These are phyloP conservation scores for Rutstroemia sp. DNA, from an alignment of 2,329 filamentous ascomycete species.

Conservation along the genomic window DNA sequence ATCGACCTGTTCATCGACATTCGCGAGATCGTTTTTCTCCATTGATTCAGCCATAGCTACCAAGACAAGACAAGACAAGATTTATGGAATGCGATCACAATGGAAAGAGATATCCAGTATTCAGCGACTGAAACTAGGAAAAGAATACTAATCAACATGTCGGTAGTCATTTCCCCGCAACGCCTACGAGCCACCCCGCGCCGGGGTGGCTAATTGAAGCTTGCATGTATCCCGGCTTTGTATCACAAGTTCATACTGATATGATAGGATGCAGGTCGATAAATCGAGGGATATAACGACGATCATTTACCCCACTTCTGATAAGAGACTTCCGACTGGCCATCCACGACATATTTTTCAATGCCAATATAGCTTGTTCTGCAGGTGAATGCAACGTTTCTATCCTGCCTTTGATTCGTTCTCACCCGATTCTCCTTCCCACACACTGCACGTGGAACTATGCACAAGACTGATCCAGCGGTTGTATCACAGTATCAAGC, in stretches of 20 bases:
- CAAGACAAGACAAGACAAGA: too few species aligned
- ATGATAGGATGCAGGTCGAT: not conserved
- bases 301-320: conserved; percentile 1
- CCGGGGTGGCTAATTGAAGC: not conserved
- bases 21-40: too few species aligned
- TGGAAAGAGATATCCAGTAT: too few species aligned
- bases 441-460: too few species aligned
- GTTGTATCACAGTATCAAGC: not conserved
- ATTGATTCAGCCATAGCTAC: too few species aligned
- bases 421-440: too few species aligned
- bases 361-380: not conserved
- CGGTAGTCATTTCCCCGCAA: too few species aligned
- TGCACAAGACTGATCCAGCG: too few species aligned
- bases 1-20: not conserved
- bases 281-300: not conserved
- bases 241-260: not conserved
- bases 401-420: not conserved
- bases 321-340: not conserved
- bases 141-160: too few species aligned
- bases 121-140: too few species aligned
- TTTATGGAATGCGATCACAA: too few species aligned
- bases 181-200: too few species aligned
- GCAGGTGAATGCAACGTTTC: conserved; percentile 6
- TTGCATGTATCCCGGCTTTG: not conserved
- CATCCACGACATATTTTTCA: not conserved